Evolutionary conservation across 352 stramenopile genomes (phyloP).

Genomic region (Globisporangium lucens): DNA sequence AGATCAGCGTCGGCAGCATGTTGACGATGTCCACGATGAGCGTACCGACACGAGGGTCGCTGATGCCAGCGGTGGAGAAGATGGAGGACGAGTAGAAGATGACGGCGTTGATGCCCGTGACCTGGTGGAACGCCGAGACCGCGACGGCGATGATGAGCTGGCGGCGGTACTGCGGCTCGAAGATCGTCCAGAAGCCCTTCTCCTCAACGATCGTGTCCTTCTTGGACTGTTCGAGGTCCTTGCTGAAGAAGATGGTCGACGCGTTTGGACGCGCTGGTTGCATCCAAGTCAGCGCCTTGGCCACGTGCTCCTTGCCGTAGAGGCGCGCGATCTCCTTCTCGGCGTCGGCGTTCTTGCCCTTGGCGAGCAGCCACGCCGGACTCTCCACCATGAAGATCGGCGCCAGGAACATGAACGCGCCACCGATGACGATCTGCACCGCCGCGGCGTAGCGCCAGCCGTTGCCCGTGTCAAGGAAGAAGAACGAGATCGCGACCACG

Average conservation of each 20-base stretch:
- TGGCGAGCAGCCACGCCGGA: constrained; percentile 45
- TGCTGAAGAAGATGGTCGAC: constrained; percentile 5
- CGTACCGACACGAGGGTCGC: constrained; percentile 33
- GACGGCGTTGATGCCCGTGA: constrained; percentile 54
- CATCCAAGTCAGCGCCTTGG: constrained; percentile 33
- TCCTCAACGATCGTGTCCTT: not conserved
- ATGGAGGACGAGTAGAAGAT: constrained; percentile 52
- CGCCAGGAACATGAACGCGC: constrained; percentile 35
- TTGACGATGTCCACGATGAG: constrained; percentile 42
- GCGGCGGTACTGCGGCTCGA: constrained; percentile 23
- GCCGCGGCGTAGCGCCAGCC: constrained; percentile 61
- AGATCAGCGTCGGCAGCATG: constrained; percentile 27
- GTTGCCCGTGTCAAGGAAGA: constrained; percentile 44
- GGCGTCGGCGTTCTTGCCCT: constrained; percentile 28
- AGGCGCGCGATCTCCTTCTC: constrained; percentile 30
- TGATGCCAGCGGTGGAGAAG: constrained; percentile 41
- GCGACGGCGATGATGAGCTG: constrained; percentile 37
- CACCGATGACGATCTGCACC: constrained; percentile 48
- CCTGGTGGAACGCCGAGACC: constrained; percentile 35
- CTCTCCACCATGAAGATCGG: constrained; percentile 52
- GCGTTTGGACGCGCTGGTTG: constrained; percentile 1
- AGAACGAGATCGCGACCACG: constrained; percentile 45
- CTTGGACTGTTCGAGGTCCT: constrained; percentile 6
- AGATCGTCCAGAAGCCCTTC: constrained; percentile 16
- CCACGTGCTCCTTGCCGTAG: constrained; percentile 36